Base-by-base conservation (phyloP, 2,329 filamentous ascomycete genomes). In the Epichloe sp. region DNA sequence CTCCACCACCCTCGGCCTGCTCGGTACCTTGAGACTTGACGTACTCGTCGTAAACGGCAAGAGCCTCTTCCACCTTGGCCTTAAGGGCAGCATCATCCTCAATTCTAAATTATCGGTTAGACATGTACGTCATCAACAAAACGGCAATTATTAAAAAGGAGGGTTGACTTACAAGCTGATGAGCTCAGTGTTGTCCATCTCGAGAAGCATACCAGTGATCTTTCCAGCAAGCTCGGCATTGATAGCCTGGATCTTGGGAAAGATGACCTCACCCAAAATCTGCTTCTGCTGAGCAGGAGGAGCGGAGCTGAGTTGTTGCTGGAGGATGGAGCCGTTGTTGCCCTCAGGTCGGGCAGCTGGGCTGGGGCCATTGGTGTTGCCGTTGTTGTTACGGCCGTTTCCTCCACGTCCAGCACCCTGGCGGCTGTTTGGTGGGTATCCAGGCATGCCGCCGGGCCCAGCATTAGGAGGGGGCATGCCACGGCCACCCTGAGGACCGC, bases 151-250 rank as follows among this genome's bases (percentile, higher is more conserved):
- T 15, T 5, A 3, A 19, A 37, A 5, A 5, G n/a, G 8, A 8
- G 47, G 51, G 44, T 54, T 34, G 57, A 87, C 90, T 87, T 85
- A 95, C 88, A 98, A 80, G 73, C 87, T 88, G 66, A 98, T 79
- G 62, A 98, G 77, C 76, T 98, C 93, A 52, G 78, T 69, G 73
- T 97, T 97, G 64, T 97, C 93, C 93, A 98, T 98, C 80, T 98
- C 93, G 63, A 98, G 74, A 63, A 98, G 85, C 93, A 98, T 98
- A 73, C 93, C 93, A 55, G 93, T 98, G 70, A 98, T 97, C 84
- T 98, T 98, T 67, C 93, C 93, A 56, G 93, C 93, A 64, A 98
- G 79, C 63, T 96, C 90, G 54, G 89, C 86, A 76, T 98, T 93
- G 72, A 95, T 84, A 60, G 81, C 82, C 70, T 90, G 83, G 64